phyloP scores from a whole-genome alignment of 2,329 filamentous ascomycete species.

The Fusarium anthophilum region DNA sequence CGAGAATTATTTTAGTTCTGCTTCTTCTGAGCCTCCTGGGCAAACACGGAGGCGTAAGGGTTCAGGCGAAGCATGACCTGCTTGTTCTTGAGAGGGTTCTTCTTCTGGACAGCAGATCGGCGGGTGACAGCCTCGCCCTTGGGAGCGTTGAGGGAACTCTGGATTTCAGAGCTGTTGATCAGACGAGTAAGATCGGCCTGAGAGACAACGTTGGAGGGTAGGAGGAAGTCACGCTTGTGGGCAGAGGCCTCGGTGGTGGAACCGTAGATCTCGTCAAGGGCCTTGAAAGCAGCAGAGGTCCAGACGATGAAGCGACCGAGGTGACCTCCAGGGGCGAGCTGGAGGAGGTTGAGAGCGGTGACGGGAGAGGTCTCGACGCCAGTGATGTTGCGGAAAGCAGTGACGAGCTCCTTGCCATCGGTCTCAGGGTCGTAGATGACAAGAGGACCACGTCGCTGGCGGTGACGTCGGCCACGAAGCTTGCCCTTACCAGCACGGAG shows the following conservation, averaged over 20 bases:
- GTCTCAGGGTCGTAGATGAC: slow-evolving; percentile 96
- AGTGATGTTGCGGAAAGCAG: slow-evolving; percentile 98
- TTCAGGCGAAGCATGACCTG: slow-evolving; percentile 98
- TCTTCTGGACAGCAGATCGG: slow-evolving; percentile 94
- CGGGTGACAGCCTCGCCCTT: slow-evolving; percentile 92
- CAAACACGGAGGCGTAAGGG: slow-evolving; percentile 93
- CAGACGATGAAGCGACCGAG: slow-evolving; percentile 99
- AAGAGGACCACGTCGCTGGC: slow-evolving; percentile 96
- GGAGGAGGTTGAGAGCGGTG: slow-evolving; percentile 95
- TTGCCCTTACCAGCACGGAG: slow-evolving; percentile 99
- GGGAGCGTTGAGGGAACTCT: slow-evolving; percentile 91
- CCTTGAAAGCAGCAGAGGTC: slow-evolving; percentile 96
- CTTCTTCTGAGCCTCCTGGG: slow-evolving; percentile 68
- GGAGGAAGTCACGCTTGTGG: slow-evolving; percentile 99
- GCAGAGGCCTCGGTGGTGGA: slow-evolving; percentile 87
- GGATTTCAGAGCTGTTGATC: slow-evolving; percentile 99
- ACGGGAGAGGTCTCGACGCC: slow-evolving; percentile 97
- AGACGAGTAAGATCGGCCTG: slow-evolving; percentile 96
- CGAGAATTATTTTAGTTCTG: slow-evolving; percentile 46
- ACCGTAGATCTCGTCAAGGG: slow-evolving; percentile 97
- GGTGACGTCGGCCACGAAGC: slow-evolving; percentile 94
- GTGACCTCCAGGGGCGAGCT: slow-evolving; percentile 98
- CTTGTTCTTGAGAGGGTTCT: slow-evolving; percentile 99
- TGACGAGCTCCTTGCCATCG: slow-evolving; percentile 93
- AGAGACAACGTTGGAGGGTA: slow-evolving; percentile 89